A percentile compares a stretch with the other conserved stretches of the same genome.
Conservation (phyloP, 345 rosid species). For the Dipteronia dyeriana region DNA sequence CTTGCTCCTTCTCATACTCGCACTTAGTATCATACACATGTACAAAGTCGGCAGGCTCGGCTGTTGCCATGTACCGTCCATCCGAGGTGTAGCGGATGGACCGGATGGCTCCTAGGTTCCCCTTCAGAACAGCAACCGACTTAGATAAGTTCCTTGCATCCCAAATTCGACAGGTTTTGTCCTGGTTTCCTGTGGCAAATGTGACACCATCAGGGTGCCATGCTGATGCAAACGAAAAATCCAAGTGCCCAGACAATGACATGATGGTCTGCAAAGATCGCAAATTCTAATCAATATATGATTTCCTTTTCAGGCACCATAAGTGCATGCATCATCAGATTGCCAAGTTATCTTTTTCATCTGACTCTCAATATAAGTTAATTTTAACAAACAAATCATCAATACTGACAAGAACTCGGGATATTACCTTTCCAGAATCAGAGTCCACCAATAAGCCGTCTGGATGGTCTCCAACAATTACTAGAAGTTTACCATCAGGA, state of each 20-base stretch:
- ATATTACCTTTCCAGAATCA: conserved; percentile 56
- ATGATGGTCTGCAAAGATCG: conserved; percentile 41
- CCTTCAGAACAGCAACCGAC: conserved; percentile 64
- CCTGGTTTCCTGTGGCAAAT: conserved; percentile 87
- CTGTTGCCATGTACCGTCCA: conserved; percentile 67
- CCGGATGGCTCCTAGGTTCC: conserved; percentile 74
- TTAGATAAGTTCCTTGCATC: conserved; percentile 57
- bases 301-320: background rate
- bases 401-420: background rate
- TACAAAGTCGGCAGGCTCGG: conserved; percentile 88
- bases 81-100: conserved; percentile 68
- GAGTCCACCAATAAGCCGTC: conserved; percentile 65
- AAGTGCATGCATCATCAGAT: background rate
- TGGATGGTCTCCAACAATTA: conserved; percentile 77
- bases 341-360: background rate
- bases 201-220: conserved; percentile 77
- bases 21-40: conserved; percentile 62
- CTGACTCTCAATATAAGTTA: background rate
- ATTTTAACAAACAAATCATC: background rate
- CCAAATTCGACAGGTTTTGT: conserved; percentile 80
- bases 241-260: conserved; percentile 61
- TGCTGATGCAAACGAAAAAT: conserved; percentile 81
- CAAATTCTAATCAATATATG: conserved; percentile 6
- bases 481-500: conserved; percentile 70
- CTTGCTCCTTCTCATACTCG: conserved; percentile 71